phyloP scores from a whole-genome alignment of 2,329 filamentous ascomycete genomes.

The Arthrobotrys megalospora region DNA sequence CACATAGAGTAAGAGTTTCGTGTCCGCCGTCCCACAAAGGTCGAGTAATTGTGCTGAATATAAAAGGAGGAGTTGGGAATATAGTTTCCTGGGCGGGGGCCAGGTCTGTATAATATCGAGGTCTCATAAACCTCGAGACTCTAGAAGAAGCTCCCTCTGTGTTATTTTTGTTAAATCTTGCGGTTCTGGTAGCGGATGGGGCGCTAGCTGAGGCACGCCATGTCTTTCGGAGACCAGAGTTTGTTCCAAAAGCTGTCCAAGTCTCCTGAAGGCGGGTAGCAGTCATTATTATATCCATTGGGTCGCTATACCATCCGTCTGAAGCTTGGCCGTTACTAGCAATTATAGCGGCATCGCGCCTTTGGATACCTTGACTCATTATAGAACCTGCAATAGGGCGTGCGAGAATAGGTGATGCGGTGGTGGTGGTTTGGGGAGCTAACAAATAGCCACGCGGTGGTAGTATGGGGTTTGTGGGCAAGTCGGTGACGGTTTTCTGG shows the following conservation, averaged over 20 bases:
- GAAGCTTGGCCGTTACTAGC: too few species aligned
- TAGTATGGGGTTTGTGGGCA: too few species aligned
- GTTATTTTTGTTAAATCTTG: not conserved
- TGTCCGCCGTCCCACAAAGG: constrained; percentile 34
- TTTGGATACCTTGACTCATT: too few species aligned
- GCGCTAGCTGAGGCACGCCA: not conserved
- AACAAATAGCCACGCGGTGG: too few species aligned
- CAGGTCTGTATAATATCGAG: not conserved
- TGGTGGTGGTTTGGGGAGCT: too few species aligned
- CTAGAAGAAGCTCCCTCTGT: not conserved
- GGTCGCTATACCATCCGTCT: not conserved
- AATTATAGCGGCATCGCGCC: too few species aligned
- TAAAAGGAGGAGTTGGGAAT: not conserved
- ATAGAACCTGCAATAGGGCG: too few species aligned
- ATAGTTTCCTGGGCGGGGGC: not conserved
- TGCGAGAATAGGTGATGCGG: too few species aligned
- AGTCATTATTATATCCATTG: not conserved
- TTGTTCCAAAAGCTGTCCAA: not conserved
- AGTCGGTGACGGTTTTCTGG: too few species aligned
- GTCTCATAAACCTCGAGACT: too few species aligned
- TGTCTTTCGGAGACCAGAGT: not conserved
- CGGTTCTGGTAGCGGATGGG: not conserved
- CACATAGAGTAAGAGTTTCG: constrained; percentile 30
- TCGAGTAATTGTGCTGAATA: constrained; percentile 4
- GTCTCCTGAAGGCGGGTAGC: not conserved